phyloP scores from a whole-genome alignment of 345 rosid species.

The Psidium friedrichsthalianum region DNA sequence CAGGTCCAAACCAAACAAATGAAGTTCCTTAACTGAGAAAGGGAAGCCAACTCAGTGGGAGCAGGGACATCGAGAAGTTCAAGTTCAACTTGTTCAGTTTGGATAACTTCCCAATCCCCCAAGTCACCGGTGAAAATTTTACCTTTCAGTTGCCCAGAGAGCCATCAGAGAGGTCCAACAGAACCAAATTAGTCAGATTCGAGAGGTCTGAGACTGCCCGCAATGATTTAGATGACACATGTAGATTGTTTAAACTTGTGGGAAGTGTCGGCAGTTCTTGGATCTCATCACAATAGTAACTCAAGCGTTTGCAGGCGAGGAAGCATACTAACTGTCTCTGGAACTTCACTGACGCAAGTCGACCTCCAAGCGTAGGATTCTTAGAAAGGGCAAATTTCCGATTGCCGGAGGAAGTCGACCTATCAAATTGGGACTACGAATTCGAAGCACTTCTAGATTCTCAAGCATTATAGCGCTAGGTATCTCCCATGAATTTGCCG shows the following conservation, averaged over 20 bases:
- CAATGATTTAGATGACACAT: background rate
- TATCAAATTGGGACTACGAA: fast-evolving
- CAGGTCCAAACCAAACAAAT: background rate
- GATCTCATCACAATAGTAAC: fast-evolving
- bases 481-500: background rate
- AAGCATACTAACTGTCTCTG: background rate
- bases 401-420: background rate
- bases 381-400: background rate
- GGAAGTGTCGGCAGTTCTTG: background rate
- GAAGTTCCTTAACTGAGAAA: background rate
- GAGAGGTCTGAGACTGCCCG: background rate
- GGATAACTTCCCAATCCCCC: background rate
- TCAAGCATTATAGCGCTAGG: background rate
- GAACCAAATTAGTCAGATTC: background rate
- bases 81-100: background rate
- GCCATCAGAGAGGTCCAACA: background rate
- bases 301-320: background rate
- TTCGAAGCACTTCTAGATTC: background rate
- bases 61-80: background rate
- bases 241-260: background rate
- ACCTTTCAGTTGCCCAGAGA: background rate
- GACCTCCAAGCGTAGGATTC: fast-evolving
- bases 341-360: background rate
- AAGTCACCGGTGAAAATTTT: background rate
- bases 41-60: background rate